Percentiles rank a stretch among this genome's conserved stretches.
These are phyloP conservation scores for Ilex aquifolium DNA, from an alignment of 257 asterid species.

Conservation along the genomic window DNA sequence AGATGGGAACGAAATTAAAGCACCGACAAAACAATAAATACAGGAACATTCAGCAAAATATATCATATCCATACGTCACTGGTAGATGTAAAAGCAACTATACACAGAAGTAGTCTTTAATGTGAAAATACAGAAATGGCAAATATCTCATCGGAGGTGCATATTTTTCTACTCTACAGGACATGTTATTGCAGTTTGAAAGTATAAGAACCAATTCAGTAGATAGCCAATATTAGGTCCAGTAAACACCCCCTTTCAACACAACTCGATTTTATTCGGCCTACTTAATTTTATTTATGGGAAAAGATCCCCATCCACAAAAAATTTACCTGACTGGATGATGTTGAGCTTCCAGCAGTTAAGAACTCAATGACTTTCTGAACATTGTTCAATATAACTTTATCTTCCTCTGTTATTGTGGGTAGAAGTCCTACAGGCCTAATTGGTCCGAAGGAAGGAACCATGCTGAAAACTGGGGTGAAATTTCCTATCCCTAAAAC, in stretches of 20 bases:
- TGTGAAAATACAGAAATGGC: no score
- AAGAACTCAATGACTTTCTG: conserved; percentile 70
- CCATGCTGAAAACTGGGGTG: conserved; percentile 72
- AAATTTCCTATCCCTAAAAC: conserved; percentile 63
- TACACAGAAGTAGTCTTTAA: no score
- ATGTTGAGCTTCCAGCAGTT: conserved; percentile 57
- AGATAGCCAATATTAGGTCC: background rate
- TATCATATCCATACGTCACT: no score
- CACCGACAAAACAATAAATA: no score
- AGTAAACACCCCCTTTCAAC: background rate
- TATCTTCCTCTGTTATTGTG: conserved; percentile 81
- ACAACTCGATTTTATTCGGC: background rate
- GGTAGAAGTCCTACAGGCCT: conserved; percentile 89
- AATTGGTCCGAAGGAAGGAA: conserved; percentile 78
- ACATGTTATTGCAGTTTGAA: no score
- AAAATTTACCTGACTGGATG: conserved; percentile 55
- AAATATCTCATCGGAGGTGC: background rate
- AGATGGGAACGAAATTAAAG: no score
- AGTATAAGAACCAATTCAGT: background rate
- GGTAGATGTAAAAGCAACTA: no score
- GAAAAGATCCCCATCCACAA: background rate
- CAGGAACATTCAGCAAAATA: no score
- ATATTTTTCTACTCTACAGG: background rate
- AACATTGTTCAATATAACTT: conserved; percentile 76
- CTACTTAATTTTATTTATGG: background rate